Evolutionary conservation across 192 early-diverging fungal genomes (phyloP).

Genomic region (Phycomyces nitens): DNA sequence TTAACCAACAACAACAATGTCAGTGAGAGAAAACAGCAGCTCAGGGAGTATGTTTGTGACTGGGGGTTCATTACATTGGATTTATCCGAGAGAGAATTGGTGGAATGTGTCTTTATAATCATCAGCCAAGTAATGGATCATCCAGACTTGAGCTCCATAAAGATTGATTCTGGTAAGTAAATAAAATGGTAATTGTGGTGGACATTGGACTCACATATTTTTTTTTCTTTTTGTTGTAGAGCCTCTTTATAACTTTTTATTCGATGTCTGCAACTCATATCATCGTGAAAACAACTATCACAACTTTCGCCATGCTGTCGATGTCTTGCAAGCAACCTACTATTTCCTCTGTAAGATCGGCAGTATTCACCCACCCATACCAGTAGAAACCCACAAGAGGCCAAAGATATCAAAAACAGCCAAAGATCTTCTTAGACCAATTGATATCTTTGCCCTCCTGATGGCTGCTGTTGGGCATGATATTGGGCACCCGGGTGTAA

Average conservation of each 20-base stretch:
- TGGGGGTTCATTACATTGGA: constrained; percentile 9
- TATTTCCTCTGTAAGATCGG: constrained; percentile 73
- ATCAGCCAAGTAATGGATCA: neutral
- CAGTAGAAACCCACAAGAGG: neutral
- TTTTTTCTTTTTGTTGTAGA: constrained; percentile 33
- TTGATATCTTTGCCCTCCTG: constrained; percentile 68
- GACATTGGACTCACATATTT: constrained; percentile 1
- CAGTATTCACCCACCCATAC: constrained; percentile 33
- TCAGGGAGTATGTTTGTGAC: constrained; percentile 1
- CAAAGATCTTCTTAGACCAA: constrained; percentile 43
- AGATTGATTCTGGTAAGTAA: neutral
- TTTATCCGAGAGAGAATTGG: neutral
- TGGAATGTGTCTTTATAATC: constrained; percentile 9
- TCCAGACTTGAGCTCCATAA: neutral
- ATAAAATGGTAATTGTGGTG: no score
- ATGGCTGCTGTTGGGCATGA: constrained; percentile 78
- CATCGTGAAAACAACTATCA: constrained; percentile 80
- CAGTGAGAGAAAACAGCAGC: constrained; percentile 8
- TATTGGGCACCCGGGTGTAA: constrained; percentile 90
- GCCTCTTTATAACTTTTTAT: constrained; percentile 45
- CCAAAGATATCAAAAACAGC: constrained; percentile 2
- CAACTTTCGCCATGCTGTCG: constrained; percentile 91
- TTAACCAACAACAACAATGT: neutral
- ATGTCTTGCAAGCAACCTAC: constrained; percentile 86
- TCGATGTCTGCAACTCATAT: constrained; percentile 51